Conservation (phyloP, 202 grass and related monocot genomes). For the Digitaria exilis region DNA sequence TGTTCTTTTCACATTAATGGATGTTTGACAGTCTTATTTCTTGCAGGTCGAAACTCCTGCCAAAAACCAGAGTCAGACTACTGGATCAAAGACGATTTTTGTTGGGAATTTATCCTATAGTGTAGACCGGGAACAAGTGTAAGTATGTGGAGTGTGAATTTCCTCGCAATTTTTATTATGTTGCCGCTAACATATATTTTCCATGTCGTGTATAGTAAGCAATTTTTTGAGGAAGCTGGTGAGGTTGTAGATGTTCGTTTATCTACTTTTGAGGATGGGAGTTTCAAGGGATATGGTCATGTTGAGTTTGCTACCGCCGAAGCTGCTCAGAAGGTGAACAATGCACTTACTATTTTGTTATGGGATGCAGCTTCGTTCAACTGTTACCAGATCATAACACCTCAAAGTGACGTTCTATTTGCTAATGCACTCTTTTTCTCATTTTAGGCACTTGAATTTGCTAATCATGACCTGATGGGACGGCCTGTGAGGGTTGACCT, state of each 20-base stretch:
- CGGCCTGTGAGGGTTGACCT: slow-evolving; percentile 65
- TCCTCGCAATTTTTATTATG: neutral
- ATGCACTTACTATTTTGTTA: slow-evolving; percentile 23
- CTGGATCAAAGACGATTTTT: slow-evolving; percentile 77
- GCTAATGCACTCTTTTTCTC: neutral
- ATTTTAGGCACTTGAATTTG: slow-evolving; percentile 63
- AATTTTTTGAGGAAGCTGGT: slow-evolving; percentile 79
- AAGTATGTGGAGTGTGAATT: slow-evolving; percentile 28
- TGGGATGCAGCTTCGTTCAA: neutral
- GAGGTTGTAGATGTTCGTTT: slow-evolving; percentile 79
- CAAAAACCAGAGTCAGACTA: slow-evolving; percentile 46
- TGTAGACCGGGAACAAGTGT: slow-evolving; percentile 58
- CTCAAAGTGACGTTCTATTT: slow-evolving; percentile 12
- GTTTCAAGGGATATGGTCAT: slow-evolving; percentile 72
- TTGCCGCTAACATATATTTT: neutral
- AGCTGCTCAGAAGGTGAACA: slow-evolving; percentile 64
- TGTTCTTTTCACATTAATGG: neutral
- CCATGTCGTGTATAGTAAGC: slow-evolving; percentile 44
- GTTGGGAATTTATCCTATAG: slow-evolving; percentile 77
- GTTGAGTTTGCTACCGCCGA: slow-evolving; percentile 77
- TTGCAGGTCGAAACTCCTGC: slow-evolving; percentile 76
- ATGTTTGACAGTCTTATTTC: slow-evolving; percentile 22
- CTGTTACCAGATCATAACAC: neutral
- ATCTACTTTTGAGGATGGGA: slow-evolving; percentile 56
- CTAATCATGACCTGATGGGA: slow-evolving; percentile 59